These are phyloP conservation scores for Luffa acutangula DNA, from an alignment of 306 rosid species.

Conservation along the genomic window DNA sequence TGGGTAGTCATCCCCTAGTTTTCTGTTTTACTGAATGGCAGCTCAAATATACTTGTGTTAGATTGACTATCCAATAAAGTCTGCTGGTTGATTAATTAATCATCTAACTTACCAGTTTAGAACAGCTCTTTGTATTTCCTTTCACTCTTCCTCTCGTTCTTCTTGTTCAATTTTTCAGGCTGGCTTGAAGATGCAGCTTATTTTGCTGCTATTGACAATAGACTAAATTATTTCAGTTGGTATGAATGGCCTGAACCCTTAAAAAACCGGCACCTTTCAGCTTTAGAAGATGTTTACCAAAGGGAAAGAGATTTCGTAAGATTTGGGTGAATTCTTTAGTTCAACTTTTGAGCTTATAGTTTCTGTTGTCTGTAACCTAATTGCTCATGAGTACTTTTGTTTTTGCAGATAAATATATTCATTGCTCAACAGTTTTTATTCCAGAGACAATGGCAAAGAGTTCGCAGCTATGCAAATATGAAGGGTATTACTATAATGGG, in stretches of 20 bases:
- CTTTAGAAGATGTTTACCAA: constrained; percentile 59
- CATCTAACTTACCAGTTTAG: not conserved
- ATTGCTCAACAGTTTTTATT: constrained; percentile 85
- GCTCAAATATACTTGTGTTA: not conserved
- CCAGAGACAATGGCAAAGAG: constrained; percentile 94
- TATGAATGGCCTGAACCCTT: constrained; percentile 89
- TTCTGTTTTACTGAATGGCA: not conserved
- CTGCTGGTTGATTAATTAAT: not conserved
- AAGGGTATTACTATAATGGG: constrained; percentile 87
- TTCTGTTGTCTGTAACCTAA: constrained; percentile 15
- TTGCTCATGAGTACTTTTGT: constrained; percentile 17
- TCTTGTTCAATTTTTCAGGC: constrained; percentile 41
- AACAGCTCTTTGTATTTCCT: not conserved
- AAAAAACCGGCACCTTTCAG: constrained; percentile 76
- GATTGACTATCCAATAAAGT: not conserved
- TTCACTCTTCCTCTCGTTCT: constrained; percentile 1
- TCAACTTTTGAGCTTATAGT: constrained; percentile 16
- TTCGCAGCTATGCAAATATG: constrained; percentile 55
- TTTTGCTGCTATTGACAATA: constrained; percentile 86
- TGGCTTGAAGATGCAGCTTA: constrained; percentile 98
- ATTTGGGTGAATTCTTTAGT: constrained; percentile 17
- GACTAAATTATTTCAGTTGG: constrained; percentile 63
- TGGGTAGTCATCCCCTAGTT: not conserved
- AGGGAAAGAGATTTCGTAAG: constrained; percentile 73
- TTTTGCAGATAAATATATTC: constrained; percentile 66